Percentiles rank a stretch among this genome's conserved stretches.
phyloP scores from a whole-genome alignment of 495 filamentous ascomycete species.

The Xylaria longipes region DNA sequence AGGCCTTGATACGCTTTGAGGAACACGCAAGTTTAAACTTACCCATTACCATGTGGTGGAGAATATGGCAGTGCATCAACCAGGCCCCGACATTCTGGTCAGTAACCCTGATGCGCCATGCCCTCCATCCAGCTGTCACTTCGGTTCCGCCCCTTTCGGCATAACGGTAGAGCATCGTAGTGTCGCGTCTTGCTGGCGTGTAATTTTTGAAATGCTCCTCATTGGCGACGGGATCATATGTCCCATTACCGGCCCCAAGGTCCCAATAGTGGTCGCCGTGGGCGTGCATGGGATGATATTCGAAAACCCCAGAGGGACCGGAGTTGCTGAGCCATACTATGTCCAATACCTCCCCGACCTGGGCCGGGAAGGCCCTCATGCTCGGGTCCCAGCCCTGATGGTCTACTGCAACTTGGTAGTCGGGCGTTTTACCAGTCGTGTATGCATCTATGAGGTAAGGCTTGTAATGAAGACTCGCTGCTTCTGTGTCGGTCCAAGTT shows the following conservation, averaged over 20 bases:
- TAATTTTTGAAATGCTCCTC: constrained; percentile 53
- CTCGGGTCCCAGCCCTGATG: constrained; percentile 61
- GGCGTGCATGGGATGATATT: constrained; percentile 66
- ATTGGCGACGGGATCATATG: constrained; percentile 59
- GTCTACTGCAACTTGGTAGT: constrained; percentile 49
- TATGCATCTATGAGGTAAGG: constrained; percentile 67
- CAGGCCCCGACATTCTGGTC: constrained; percentile 60
- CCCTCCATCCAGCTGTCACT: constrained; percentile 61
- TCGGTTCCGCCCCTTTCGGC: constrained; percentile 40
- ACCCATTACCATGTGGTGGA: constrained; percentile 63
- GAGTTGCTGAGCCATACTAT: constrained; percentile 62
- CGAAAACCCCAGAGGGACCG: constrained; percentile 54
- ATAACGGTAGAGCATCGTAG: constrained; percentile 62
- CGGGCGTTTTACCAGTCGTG: constrained; percentile 48
- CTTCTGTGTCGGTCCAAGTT: constrained; percentile 57
- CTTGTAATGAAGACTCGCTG: constrained; percentile 31
- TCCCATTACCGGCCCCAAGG: constrained; percentile 62
- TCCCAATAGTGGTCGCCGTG: constrained; percentile 67
- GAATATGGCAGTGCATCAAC: constrained; percentile 70
- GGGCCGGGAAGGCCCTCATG: constrained; percentile 57
- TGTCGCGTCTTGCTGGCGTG: constrained; percentile 59
- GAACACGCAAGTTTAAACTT: constrained; percentile 25
- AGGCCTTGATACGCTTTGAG: neutral
- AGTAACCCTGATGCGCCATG: constrained; percentile 59
- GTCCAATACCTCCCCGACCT: constrained; percentile 67